Evolutionary conservation across 2,329 filamentous ascomycete species (phyloP), one percentile per base, ranked within the genome.

Genomic region (Nemania sp.): DNA sequence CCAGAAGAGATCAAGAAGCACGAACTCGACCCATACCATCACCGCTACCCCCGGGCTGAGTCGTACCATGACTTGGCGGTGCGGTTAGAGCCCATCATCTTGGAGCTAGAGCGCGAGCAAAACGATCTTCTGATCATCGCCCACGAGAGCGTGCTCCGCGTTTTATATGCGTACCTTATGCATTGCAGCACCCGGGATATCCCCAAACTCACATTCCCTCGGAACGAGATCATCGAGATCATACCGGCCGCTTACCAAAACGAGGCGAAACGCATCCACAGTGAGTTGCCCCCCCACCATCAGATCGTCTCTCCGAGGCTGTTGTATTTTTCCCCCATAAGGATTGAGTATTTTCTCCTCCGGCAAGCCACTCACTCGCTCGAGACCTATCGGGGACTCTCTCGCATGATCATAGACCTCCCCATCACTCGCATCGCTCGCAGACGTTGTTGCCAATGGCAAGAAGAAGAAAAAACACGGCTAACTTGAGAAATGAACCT

Each of bases 31-130:
- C 95, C 95, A 1, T 99, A 99, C 71, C 95, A 99, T 72, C 95
- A 99, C 75, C 87, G 95, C 40, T 99, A 97, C 73, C 95, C 95
- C 7, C 85, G 95, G 64, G 94, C 94, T 62, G 95, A 99, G 90
- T 98, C 94, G 9, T 99, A 99, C 76, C 95, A 99, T 74, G 95
- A 99, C 72, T 87, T 99, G 45, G 95, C 95, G n/a, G 95, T 99
- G 61, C 91, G 95, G 20, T 87, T 99, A 48, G 95, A 99, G 74
- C 96, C 95, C 42, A 97, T 99, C 71, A 99, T 99, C 72, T 85
- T 99, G 32, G 95, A 99, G 75, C 85, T 99, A 13, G 95, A 99
- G 79, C 89, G 95, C 45, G 95, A 99, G 78, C 91, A 97, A 70
- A 96, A 96, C 67, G 95, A 99, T 73, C 83, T 99, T n/a, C 84